Evolutionary conservation across 257 asterid genomes (phyloP), one percentile per base, ranked within the genome.

Genomic region (Nicotiana attenuata): DNA sequence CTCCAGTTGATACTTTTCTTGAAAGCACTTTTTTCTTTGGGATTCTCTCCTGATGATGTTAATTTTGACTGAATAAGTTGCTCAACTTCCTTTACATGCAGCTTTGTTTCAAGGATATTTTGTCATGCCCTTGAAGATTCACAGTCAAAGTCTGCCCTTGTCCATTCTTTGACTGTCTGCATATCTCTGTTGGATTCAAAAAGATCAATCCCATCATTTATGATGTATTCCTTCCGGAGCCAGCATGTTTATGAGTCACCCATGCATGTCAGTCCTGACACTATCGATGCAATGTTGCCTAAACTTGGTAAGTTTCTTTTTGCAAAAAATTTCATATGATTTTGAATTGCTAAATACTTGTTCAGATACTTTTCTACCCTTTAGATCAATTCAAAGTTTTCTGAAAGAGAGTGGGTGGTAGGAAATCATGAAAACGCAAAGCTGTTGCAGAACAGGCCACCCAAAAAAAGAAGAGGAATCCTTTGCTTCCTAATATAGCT

Each of bases 281-380:
- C 99, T 52, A 90, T 96, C 75, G 91, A 90, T 88, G 98, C 99
- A 60, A 93, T 96, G 98, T 94, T 96, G 78, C 99, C 99, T 7
- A 91, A 89, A 89, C 98, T 96, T 83, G 98, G 99, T 95, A 45
- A 73, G 38, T 73, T 47, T 73, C 78, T 13, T 5, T 71, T 73
- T 22, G 60, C 61, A 47, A 47, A 73, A 47, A 73, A 22, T 20
- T 29, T 47, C 26, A 24, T 24, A 47, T 47, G 78, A 73, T 47
- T 73, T 73, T 47, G 38, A 73, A 47, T 22, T 47, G 78, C 50
- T 73, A 47, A 57, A 57, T 15, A 53, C 59, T 15, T 53, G 20
- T 53, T 53, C 16, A 16, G 19, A 55, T 22, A 73, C 6, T 11
- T 73, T 7, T 73, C 78, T 73, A 47, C 78, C 31, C 35, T 24